Percentiles rank a stretch among this genome's conserved stretches.
Conservation (phyloP, 78 protist genomes). For the Thecamonas trahens region DNA sequence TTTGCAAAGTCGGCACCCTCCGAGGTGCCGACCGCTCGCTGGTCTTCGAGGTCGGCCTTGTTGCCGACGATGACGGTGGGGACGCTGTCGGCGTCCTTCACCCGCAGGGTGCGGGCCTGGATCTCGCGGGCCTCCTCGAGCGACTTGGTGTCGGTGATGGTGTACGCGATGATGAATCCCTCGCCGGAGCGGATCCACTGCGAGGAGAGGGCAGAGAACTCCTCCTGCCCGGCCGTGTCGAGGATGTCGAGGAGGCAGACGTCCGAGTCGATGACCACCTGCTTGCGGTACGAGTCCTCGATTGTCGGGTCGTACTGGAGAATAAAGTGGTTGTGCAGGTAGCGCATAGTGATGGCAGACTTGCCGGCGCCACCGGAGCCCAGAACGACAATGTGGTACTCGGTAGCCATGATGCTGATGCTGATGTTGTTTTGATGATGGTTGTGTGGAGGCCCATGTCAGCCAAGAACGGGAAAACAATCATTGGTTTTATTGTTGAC, state of each 20-base stretch:
- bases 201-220: too few relatives aligned
- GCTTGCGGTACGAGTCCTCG: constrained; percentile 90
- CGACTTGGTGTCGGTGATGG: constrained; percentile 11
- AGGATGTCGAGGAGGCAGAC: constrained; percentile 57
- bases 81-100: constrained; percentile 27
- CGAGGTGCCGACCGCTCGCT: constrained; percentile 25
- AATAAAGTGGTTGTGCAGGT: constrained; percentile 51
- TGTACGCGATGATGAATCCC: constrained; percentile 62
- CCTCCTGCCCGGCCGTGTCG: constrained; percentile 76
- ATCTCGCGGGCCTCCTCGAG: constrained; percentile 20
- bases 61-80: constrained; percentile 75
- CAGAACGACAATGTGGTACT: too few relatives aligned
- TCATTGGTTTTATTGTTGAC: too few relatives aligned
- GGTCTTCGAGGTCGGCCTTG: constrained; percentile 50
- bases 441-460: too few relatives aligned
- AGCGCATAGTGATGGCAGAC: constrained; percentile 56
- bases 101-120: constrained; percentile 11
- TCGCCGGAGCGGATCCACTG: too few relatives aligned
- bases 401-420: too few relatives aligned
- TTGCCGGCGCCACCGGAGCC: constrained; percentile 59
- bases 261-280: constrained; percentile 37
- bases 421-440: too few relatives aligned
- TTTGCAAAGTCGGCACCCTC: constrained; percentile 34
- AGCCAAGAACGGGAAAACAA: too few relatives aligned
- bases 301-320: constrained; percentile 76